Evolutionary conservation across 768 basidiomycete genomes (phyloP).

Genomic region (Auriscalpium microsporum): DNA sequence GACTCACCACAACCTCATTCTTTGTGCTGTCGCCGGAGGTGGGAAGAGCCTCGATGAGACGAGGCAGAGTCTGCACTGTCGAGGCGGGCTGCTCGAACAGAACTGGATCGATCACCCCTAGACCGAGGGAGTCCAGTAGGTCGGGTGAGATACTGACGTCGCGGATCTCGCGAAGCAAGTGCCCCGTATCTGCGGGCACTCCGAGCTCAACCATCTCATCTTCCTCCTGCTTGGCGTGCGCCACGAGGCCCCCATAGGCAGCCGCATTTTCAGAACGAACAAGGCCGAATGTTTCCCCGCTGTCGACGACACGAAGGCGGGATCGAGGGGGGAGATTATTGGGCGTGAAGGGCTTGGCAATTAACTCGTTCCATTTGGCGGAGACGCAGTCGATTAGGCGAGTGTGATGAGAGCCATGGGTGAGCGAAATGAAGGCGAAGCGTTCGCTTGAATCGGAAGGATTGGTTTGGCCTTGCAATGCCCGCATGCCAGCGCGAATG

Average conservation of each 20-base stretch:
- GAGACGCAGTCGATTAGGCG: slow-evolving; percentile 18
- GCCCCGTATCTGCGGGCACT: no score
- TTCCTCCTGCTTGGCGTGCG: background rate
- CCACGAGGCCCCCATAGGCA: background rate
- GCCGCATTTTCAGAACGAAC: background rate
- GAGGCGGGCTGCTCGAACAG: no score
- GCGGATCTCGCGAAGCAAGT: no score
- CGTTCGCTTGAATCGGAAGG: background rate
- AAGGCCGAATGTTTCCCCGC: slow-evolving; percentile 13
- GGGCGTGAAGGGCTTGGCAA: background rate
- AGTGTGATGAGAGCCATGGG: no score
- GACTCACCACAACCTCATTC: no score
- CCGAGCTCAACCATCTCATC: background rate
- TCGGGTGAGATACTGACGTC: no score
- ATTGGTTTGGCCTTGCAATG: background rate
- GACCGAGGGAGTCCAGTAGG: no score
- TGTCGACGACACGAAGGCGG: background rate
- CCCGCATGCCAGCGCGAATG: slow-evolving; percentile 5
- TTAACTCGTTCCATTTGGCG: slow-evolving; percentile 10
- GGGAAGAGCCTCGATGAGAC: no score
- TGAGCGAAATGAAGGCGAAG: slow-evolving; percentile 12
- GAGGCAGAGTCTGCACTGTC: no score
- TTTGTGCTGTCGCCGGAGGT: no score
- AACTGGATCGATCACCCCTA: no score
- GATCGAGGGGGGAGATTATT: background rate